These are phyloP conservation scores for Xylariaceae sp. DNA, from an alignment of 2,329 filamentous ascomycete genomes.

Conservation along the genomic window DNA sequence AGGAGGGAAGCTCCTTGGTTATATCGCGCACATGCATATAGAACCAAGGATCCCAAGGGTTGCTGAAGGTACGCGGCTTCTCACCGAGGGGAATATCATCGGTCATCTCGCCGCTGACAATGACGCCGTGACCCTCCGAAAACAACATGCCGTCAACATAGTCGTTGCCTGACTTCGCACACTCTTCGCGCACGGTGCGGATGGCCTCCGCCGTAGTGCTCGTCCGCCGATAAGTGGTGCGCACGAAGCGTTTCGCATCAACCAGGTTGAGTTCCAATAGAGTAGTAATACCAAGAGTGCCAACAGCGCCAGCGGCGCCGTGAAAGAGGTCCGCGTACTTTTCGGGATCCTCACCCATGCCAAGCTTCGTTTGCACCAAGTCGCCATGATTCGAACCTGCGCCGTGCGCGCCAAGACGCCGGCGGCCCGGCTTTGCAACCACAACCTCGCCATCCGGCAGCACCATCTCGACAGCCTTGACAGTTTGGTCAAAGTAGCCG, in stretches of 20 bases:
- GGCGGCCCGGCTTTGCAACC: slow-evolving; percentile 37
- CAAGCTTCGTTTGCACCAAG: slow-evolving; percentile 11
- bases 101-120: slow-evolving; percentile 59
- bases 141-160: slow-evolving; percentile 72
- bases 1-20: slow-evolving; percentile 32
- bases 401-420: background rate
- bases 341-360: slow-evolving; percentile 13
- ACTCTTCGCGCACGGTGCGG: slow-evolving; percentile 45
- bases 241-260: slow-evolving; percentile 55
- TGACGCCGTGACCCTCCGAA: slow-evolving; percentile 55
- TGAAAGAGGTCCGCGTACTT: slow-evolving; percentile 53
- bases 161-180: slow-evolving; percentile 45
- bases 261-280: slow-evolving; percentile 60
- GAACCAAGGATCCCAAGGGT: slow-evolving; percentile 66
- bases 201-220: slow-evolving; percentile 45
- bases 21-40: slow-evolving; percentile 62
- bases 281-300: slow-evolving; percentile 63
- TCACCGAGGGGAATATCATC: slow-evolving; percentile 41
- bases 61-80: slow-evolving; percentile 37
- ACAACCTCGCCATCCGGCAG: slow-evolving; percentile 61
- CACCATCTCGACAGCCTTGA: slow-evolving; percentile 62
- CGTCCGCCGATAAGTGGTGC: slow-evolving; percentile 55
- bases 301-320: slow-evolving; percentile 62
- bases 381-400: background rate
- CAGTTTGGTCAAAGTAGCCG: slow-evolving; percentile 65